These are phyloP conservation scores for Blastomyces percursus DNA, from an alignment of 2,329 filamentous ascomycete species.

Conservation along the genomic window DNA sequence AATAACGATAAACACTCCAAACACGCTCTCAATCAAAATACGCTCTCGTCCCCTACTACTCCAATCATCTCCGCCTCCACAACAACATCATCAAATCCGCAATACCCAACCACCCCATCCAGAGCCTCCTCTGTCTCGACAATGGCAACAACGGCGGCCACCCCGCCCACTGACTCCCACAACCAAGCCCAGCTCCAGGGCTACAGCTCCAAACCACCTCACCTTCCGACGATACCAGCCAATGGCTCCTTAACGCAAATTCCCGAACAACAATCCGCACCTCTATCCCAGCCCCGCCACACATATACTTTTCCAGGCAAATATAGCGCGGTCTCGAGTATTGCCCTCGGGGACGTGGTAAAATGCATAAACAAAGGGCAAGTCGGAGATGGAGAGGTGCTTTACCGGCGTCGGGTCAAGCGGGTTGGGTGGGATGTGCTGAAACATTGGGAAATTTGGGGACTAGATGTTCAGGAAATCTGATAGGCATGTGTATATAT, in stretches of 20 bases:
- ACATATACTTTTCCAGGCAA: neutral
- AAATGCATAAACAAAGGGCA: constrained; percentile 5
- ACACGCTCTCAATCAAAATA: neutral
- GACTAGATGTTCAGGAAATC: constrained; percentile 32
- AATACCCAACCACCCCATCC: neutral
- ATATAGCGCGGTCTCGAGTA: constrained; percentile 7
- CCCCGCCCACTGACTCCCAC: neutral
- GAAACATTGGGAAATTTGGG: constrained; percentile 36
- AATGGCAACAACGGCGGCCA: constrained; percentile 3
- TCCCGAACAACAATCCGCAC: neutral
- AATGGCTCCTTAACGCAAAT: neutral
- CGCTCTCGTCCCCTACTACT: neutral
- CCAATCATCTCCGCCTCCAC: neutral
- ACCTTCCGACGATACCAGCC: too few species aligned
- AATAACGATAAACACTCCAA: neutral
- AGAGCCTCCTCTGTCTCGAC: neutral
- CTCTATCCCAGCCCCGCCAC: neutral
- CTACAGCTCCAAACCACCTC: neutral
- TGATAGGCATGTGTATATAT: constrained; percentile 6
- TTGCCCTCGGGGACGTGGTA: constrained; percentile 4
- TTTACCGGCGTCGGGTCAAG: constrained; percentile 26
- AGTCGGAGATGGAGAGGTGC: constrained; percentile 15
- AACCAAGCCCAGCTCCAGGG: neutral
- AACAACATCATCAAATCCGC: neutral
- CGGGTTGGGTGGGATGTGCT: constrained; percentile 33